Evolutionary conservation across 139 green algal species (phyloP).

Genomic region (Tetraselmis chui): DNA sequence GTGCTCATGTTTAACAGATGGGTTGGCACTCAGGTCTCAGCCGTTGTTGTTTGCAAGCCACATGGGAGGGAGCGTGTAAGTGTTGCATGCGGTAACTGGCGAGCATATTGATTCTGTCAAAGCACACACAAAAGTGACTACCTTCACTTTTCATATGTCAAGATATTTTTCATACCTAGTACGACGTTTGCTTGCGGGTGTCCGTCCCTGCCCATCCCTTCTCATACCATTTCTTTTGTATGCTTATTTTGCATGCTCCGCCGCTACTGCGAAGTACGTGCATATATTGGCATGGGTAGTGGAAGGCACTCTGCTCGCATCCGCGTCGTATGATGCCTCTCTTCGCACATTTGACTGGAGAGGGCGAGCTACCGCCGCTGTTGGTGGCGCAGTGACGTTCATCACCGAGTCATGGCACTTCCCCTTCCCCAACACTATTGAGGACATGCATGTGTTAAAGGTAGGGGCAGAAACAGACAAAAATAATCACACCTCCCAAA

Average conservation of each 20-base stretch:
- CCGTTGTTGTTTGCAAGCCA: slow-evolving; percentile 23
- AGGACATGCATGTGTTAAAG: slow-evolving; percentile 3
- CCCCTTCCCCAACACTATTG: not conserved
- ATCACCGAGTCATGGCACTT: not conserved
- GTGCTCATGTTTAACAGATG: no score
- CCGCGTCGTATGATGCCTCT: slow-evolving; percentile 31
- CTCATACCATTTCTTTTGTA: no score
- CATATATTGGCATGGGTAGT: slow-evolving; percentile 8
- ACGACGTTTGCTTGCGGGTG: no score
- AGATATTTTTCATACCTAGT: no score
- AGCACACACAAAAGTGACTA: slow-evolving; percentile 28
- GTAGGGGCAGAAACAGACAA: not conserved
- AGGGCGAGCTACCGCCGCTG: no score
- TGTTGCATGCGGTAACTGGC: slow-evolving; percentile 23
- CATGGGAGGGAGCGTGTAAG: slow-evolving; percentile 45
- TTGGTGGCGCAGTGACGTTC: not conserved
- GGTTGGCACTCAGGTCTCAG: no score
- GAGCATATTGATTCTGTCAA: not conserved
- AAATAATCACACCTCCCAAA: no score
- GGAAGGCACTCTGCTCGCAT: slow-evolving; percentile 12
- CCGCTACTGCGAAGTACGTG: slow-evolving; percentile 30
- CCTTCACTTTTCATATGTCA: no score
- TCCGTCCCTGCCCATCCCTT: no score
- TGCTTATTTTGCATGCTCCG: no score
- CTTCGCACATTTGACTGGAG: slow-evolving; percentile 18